Conservation (phyloP, 495 filamentous ascomycete genomes). For the Aspergillus kassunensis region DNA sequence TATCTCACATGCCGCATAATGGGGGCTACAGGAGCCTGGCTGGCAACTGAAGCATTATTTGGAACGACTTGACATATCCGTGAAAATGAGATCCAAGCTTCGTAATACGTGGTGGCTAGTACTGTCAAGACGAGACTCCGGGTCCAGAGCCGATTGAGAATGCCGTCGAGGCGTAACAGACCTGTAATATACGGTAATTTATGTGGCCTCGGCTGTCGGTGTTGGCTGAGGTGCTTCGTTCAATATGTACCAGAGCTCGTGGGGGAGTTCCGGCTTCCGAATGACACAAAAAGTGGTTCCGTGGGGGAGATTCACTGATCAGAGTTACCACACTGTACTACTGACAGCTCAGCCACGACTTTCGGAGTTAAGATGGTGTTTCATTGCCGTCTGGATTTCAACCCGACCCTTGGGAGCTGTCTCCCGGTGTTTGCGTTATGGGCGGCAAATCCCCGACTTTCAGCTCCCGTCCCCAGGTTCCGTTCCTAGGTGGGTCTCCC, state of each 20-base stretch:
- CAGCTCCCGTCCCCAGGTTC: constrained; percentile 29
- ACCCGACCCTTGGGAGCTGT: background rate
- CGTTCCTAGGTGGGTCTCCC: background rate
- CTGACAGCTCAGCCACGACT: background rate
- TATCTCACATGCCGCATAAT: too few species aligned
- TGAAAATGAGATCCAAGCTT: too few species aligned
- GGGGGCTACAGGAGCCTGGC: too few species aligned
- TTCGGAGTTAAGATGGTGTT: constrained; percentile 6
- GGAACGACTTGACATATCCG: too few species aligned
- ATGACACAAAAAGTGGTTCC: background rate
- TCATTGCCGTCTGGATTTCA: constrained; percentile 6
- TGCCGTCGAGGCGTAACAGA: constrained; percentile 21
- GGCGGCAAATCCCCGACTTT: constrained; percentile 27
- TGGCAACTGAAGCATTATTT: too few species aligned
- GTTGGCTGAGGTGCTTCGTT: too few species aligned
- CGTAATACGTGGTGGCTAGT: too few species aligned
- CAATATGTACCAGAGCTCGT: background rate
- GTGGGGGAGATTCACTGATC: constrained; percentile 12
- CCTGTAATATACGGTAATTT: constrained; percentile 33
- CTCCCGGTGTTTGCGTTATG: constrained; percentile 4
- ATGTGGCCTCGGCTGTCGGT: constrained; percentile 25
- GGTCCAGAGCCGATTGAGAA: constrained; percentile 24
- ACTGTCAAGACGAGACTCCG: too few species aligned
- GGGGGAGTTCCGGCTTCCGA: background rate
- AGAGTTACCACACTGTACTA: background rate